phyloP scores from a whole-genome alignment of 176 grass and related monocot genomes.

The Leersia perrieri region DNA sequence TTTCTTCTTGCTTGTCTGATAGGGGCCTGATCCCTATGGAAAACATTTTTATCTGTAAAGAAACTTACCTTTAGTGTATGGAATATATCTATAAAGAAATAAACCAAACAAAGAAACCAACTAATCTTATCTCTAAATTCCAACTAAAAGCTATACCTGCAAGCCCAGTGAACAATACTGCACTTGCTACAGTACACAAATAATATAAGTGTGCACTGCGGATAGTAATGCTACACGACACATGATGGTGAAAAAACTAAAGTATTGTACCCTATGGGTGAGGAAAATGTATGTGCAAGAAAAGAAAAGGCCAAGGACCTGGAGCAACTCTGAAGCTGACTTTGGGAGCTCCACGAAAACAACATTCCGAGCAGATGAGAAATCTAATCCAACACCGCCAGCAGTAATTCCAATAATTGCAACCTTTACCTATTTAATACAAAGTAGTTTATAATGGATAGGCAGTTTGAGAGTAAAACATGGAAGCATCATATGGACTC shows the following conservation, averaged over 20 bases:
- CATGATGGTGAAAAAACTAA: neutral
- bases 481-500: constrained; percentile 9
- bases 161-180: neutral
- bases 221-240: neutral
- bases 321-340: constrained; percentile 85
- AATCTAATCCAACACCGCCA: constrained; percentile 82
- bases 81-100: neutral
- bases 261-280: neutral
- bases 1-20: too few species aligned
- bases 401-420: constrained; percentile 97
- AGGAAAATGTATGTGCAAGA: constrained; percentile 29
- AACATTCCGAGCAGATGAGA: constrained; percentile 94
- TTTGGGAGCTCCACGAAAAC: constrained; percentile 92
- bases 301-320: constrained; percentile 42
- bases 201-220: neutral
- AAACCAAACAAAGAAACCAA: neutral
- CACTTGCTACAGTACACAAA: neutral
- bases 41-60: neutral
- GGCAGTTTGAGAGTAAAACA: constrained; percentile 5
- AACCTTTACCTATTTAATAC: constrained; percentile 70
- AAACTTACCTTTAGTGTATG: neutral
- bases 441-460: constrained; percentile 5
- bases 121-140: neutral
- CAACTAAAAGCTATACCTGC: neutral
- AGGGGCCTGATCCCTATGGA: neutral